Conservation (phyloP, 2,329 filamentous ascomycete species). For the Myriosclerotinia scirpicola region DNA sequence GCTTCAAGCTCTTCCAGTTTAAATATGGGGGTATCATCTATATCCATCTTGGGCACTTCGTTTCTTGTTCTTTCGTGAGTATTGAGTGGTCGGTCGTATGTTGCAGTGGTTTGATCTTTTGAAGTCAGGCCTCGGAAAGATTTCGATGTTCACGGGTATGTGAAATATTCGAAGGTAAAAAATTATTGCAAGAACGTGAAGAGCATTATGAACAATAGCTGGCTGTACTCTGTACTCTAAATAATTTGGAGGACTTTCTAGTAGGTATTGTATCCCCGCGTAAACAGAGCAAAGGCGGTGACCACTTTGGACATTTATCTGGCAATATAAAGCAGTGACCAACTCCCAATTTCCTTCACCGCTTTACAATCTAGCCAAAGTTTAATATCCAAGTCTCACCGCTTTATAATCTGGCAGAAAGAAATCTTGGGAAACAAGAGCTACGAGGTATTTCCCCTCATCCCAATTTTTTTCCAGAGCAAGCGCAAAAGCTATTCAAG, state of each 20-base stretch:
- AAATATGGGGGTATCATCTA: slow-evolving; percentile 22
- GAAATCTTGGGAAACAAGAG: neutral
- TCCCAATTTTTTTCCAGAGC: neutral
- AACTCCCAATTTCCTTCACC: neutral
- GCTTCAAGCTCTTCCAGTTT: slow-evolving; percentile 53
- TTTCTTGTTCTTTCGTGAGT: neutral
- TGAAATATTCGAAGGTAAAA: neutral
- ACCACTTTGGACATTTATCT: neutral
- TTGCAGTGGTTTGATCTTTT: neutral
- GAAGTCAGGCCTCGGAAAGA: neutral
- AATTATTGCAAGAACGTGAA: neutral
- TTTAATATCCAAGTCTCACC: too few relatives aligned
- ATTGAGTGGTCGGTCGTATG: neutral
- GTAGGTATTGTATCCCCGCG: too few relatives aligned
- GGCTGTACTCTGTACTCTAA: too few relatives aligned
- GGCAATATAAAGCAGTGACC: neutral
- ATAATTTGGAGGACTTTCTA: too few relatives aligned
- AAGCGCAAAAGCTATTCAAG: neutral
- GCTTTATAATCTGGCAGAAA: slow-evolving; percentile 8
- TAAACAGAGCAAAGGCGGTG: neutral
- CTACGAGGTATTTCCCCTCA: neutral
- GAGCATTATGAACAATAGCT: neutral
- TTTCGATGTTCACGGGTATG: neutral
- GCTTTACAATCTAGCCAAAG: neutral
- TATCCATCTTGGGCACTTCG: slow-evolving; percentile 4